phyloP scores from a whole-genome alignment of 306 rosid species.

The Cercis canadensis region DNA sequence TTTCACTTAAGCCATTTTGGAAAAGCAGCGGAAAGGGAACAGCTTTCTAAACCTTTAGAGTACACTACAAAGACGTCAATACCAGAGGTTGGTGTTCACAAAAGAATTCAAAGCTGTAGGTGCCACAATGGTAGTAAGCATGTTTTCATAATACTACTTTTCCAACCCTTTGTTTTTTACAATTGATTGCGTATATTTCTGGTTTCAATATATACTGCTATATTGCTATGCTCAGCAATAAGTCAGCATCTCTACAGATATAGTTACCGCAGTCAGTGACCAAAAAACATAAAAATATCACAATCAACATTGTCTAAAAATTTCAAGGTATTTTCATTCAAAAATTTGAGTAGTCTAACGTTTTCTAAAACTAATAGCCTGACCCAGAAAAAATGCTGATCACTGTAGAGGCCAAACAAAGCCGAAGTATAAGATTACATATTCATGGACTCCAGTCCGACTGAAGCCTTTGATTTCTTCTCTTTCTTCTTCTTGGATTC shows the following conservation, averaged over 20 bases:
- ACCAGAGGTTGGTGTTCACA: not conserved
- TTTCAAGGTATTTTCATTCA: slow-evolving; percentile 18
- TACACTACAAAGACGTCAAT: not conserved
- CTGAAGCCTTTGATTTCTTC: slow-evolving; percentile 57
- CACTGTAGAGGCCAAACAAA: slow-evolving; percentile 12
- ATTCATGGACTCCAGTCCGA: slow-evolving; percentile 60
- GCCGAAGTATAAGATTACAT: slow-evolving; percentile 36
- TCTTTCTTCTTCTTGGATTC: slow-evolving; percentile 67
- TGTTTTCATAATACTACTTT: slow-evolving; percentile 1
- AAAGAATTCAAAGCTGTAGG: not conserved
- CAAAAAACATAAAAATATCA: not conserved
- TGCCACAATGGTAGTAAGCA: not conserved
- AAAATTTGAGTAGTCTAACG: slow-evolving; percentile 23
- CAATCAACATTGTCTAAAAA: not conserved
- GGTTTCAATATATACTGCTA: not conserved
- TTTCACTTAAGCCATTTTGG: not conserved
- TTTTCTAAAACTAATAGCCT: not conserved
- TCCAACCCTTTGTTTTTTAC: no score
- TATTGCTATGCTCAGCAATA: not conserved
- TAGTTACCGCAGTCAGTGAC: slow-evolving; percentile 10
- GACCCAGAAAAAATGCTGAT: slow-evolving; percentile 15
- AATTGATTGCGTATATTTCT: no score
- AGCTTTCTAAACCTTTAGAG: no score
- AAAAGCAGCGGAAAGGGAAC: no score
- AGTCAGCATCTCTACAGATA: not conserved